Base-by-base conservation (phyloP, 768 basidiomycete genomes). In the Podaxis sp. region DNA sequence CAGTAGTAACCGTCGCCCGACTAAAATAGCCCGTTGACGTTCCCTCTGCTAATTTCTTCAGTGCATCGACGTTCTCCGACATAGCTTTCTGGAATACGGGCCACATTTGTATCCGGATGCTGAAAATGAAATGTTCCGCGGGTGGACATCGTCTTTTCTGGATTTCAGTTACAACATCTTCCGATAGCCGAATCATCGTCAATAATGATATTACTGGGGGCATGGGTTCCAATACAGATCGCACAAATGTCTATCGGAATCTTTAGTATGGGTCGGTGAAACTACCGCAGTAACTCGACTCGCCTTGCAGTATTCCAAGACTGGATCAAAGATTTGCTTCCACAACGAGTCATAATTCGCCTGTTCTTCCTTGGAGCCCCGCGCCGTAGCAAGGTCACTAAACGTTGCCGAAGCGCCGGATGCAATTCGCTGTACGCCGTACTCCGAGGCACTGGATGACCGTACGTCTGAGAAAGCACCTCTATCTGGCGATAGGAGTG, bases 311-410 rank as follows among this genome's bases (percentile, higher is more conserved):
- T 96, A 97, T 59, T 93, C 90, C 63, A 96, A 75, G 4, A 91
- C 90, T 1, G 97, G 94, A 66, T 96, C 96, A 75, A 97, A 86
- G 43, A 97, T 85, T 70, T 93, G 90, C 73, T 94, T 96, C 95
- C 96, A 99, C 11, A 93, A 78, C 1, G 77, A 77, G 67, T 87
- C 85, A 33, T 89, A 74, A 11, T 76, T 80, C 9, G 81, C 77
- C 65, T 85, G 82, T 60, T 90, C 86, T 60, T 85, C 84, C 73
- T 87, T 90, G 38, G 79, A 75, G 57, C 75, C 77, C 29, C 72
- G 70, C 47, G 75, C 69, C 33, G 77, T 70, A 27, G 72, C 67
- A 50, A 76, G 71, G 22, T 77, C 75, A 55, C 74, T 74, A 57
- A 78, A 68, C 25, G 74, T 69, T 17, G 73, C 73, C 5, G 73